Evolutionary conservation across 2,329 filamentous ascomycete species (phyloP).

Genomic region (Colletotrichum sp.): DNA sequence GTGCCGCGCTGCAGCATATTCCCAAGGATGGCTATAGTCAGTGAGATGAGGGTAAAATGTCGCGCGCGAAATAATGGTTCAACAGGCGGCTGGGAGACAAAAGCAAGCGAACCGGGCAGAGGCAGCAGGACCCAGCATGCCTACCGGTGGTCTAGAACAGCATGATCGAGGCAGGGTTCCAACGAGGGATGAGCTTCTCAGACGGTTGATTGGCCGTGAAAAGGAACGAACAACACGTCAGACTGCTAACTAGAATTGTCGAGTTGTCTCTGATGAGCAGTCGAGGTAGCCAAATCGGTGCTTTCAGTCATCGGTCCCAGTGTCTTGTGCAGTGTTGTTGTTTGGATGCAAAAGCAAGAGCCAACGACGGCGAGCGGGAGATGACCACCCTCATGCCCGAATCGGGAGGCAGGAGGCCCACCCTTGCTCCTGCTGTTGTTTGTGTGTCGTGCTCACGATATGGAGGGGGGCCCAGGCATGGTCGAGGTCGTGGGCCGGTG

Average conservation of each 20-base stretch:
- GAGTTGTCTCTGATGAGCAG: background rate
- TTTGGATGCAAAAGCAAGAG: background rate
- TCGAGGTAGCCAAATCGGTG: background rate
- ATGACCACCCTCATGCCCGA: constrained; percentile 1
- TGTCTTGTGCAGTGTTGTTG: background rate
- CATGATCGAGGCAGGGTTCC: background rate
- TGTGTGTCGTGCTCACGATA: background rate
- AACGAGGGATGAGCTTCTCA: background rate
- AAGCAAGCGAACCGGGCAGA: background rate
- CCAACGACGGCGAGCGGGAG: constrained; percentile 2
- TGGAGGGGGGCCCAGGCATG: background rate
- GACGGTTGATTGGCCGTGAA: background rate
- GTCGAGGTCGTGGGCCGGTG: background rate
- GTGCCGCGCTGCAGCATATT: background rate
- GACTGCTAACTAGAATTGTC: background rate
- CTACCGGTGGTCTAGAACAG: constrained; percentile 6
- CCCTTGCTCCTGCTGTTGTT: background rate
- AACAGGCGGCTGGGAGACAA: background rate
- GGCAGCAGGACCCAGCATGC: background rate
- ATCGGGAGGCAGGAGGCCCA: background rate
- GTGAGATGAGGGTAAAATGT: background rate
- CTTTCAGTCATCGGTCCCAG: background rate
- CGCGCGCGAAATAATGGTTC: background rate
- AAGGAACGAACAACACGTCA: background rate
- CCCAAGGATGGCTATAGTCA: background rate